Evolutionary conservation across 768 basidiomycete species (phyloP), one percentile per base, ranked within the genome.

Genomic region (Favolaschia claudopus): DNA sequence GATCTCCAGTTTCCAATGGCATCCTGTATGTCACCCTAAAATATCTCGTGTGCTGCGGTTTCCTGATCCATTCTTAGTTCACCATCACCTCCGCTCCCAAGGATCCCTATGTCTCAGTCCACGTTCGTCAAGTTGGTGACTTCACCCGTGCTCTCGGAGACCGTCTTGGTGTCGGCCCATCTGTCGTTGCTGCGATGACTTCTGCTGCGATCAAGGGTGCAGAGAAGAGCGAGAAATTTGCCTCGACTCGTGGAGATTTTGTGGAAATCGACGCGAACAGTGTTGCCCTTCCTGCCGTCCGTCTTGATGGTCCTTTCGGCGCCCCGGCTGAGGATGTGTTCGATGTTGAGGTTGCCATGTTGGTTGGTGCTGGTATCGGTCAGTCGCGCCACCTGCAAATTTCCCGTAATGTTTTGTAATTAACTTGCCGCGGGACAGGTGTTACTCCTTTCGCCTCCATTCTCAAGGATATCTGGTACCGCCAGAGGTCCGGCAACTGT

Each of bases 401-500:
- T n/a, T 47, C 19, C 43, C 34, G 8, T 51, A 33, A 17, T 24
- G n/a, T 19, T 62, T 10, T 40, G 14, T 63, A 33, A n/a, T 34
- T 57, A 37, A 58, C 33, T 19, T 12, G 29, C 34, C 31, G 37
- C 32, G 61, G 34, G 34, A 17, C 57, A 90, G 89, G 90, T 76
- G 93, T 98, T 38, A 96, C 96, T 13, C 95, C 95, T 1, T 98
- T 96, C 68, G 94, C 94, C 0, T 93, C 92, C 19, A 96, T 98
- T 67, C 80, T 98, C 64, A 96, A 95, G 77, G 91, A 97, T 70
- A 93, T 98, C 60, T 96, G 95, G 95, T 96, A 96, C 78, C 86
- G 87, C 66, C 94, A 96, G 74, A 88, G 86, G 76, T 83, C 82
- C 55, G 89, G 89, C 37, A 82, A 85, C 57, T 78, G 96, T 32